phyloP scores from a whole-genome alignment of 2,329 filamentous ascomycete species.

The Trematosphaeria pertusa region DNA sequence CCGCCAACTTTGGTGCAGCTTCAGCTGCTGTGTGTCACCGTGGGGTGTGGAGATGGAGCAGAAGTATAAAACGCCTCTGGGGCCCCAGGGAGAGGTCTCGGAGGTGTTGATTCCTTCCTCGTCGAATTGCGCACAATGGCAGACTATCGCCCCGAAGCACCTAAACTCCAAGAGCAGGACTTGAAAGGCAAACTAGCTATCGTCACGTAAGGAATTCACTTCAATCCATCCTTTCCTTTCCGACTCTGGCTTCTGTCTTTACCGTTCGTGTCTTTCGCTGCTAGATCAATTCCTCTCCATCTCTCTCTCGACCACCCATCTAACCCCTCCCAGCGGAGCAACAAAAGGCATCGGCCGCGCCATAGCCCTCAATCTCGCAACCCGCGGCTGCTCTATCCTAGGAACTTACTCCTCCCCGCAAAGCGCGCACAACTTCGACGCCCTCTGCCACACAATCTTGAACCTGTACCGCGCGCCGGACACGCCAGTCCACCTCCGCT shows the following conservation, averaged over 20 bases:
- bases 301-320: not conserved
- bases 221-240: not conserved
- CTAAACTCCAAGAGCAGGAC: constrained; percentile 34
- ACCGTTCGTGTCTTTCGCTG: not conserved
- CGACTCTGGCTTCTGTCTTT: not conserved
- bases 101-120: not conserved
- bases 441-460: constrained; percentile 25
- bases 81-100: not conserved
- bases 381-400: constrained; percentile 37
- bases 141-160: constrained; percentile 27
- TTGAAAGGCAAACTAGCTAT: constrained; percentile 37
- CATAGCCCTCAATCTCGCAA: constrained; percentile 36
- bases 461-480: constrained; percentile 18
- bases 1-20: constrained; percentile 3
- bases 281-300: not conserved
- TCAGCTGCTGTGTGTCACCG: not conserved
- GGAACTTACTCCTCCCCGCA: constrained; percentile 36
- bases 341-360: constrained; percentile 39
- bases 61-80: not conserved
- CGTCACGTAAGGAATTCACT: constrained; percentile 33
- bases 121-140: constrained; percentile 17
- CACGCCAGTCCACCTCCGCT: constrained; percentile 10
- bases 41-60: not conserved
- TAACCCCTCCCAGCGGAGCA: constrained; percentile 25
- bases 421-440: constrained; percentile 33